Base-by-base conservation (phyloP, 2,329 filamentous ascomycete genomes). In the Pyricularia pennisetigena region DNA sequence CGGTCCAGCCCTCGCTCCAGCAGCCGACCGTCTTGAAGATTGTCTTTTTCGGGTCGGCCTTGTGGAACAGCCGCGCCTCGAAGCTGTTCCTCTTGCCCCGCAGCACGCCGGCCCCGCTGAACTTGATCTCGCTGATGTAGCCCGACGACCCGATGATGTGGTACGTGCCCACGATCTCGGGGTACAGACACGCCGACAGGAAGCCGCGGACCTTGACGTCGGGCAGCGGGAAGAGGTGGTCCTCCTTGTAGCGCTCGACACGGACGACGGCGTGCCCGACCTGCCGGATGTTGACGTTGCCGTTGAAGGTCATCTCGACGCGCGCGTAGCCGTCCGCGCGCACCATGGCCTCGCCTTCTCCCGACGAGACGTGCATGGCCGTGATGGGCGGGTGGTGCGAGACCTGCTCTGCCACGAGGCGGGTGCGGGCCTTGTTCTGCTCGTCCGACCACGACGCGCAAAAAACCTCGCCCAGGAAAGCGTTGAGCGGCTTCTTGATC, bases 331-430 rank as follows among this genome's bases (percentile, higher is more conserved):
- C 83, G 70, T 83, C 78, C 3, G 82, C 79, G 23, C 81, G 78
- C 20, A 85, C 79, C 41, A 49, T n/a, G 10, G 80, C 79, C 68
- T 81, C 76, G 14, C 78, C 75, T 20, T 61, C 68, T 32, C 75
- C 71, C 71, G 82, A 80, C 28, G 74, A 72, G 32, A 85, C 80
- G 73, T 82, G 82, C 75, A 84, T 83, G 2, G 83, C 82, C 2
- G 83, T 85, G 62, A 84, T 83, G 23, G 83, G 83, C 28, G 83
- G 83, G 72, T 85, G 83, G 69, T 85, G 83, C 71, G 79, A 81
- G 70, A 85, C 83, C 73, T 85, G 83, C 73, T 85, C 83, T 32
- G 82, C 77, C 4, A 79, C 74, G 24, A 80, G 73, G 4, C 72
- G 70, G 6, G 75, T 78, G 0, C 74, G 76, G 24, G 62, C 66